phyloP scores from a whole-genome alignment of 345 rosid genomes.

The Laguncularia racemosa region DNA sequence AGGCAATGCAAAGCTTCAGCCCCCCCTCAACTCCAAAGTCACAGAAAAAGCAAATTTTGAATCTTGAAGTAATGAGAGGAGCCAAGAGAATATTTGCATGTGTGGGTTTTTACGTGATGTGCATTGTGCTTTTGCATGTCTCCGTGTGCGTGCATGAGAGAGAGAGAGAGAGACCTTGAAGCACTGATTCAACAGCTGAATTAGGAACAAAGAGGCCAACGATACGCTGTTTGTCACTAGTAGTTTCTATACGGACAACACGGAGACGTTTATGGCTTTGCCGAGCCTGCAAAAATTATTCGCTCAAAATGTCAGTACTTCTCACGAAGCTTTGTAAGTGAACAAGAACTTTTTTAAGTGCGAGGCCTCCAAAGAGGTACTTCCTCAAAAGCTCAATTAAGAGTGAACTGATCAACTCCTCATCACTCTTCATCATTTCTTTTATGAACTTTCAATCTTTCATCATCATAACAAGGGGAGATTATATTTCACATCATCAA shows the following conservation, averaged over 20 bases:
- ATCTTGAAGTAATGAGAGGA: too few relatives aligned
- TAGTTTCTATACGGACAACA: constrained; percentile 84
- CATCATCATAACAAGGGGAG: too few relatives aligned
- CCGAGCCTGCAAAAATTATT: constrained; percentile 49
- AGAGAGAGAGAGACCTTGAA: constrained; percentile 58
- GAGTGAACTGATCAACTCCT: too few relatives aligned
- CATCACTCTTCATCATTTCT: too few relatives aligned
- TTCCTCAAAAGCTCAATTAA: too few relatives aligned
- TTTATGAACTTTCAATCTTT: too few relatives aligned
- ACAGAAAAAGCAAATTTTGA: neutral
- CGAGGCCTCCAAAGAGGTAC: neutral
- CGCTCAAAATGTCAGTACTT: neutral
- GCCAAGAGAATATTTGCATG: too few relatives aligned
- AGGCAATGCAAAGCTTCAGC: neutral
- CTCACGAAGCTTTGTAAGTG: neutral
- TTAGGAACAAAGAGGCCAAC: constrained; percentile 92
- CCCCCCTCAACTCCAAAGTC: neutral
- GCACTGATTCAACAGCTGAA: constrained; percentile 84
- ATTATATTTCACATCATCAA: too few relatives aligned
- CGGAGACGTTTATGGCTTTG: constrained; percentile 83
- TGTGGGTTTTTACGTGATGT: too few relatives aligned
- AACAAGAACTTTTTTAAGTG: neutral
- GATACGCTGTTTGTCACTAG: constrained; percentile 61
- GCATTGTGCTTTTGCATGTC: too few relatives aligned
- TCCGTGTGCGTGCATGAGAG: neutral